Evolutionary conservation across 1,284 basidiomycete genomes (phyloP).

Genomic region (Grifola frondosa): DNA sequence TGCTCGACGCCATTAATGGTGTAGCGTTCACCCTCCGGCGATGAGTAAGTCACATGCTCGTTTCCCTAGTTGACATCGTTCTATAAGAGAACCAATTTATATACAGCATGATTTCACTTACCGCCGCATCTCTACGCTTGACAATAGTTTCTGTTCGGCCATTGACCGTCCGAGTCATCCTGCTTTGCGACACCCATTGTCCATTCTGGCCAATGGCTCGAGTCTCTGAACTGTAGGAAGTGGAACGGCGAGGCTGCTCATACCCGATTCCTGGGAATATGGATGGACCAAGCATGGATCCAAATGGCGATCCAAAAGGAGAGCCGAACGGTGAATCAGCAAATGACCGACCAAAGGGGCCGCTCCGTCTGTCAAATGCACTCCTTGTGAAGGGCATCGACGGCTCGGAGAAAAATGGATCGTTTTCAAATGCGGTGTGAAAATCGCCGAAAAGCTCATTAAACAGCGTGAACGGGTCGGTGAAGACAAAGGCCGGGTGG

Average conservation of each 20-base stretch:
- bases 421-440: slow-evolving; percentile 25
- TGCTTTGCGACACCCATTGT: slow-evolving; percentile 54
- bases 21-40: slow-evolving; percentile 62
- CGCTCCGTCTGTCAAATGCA: slow-evolving; percentile 10
- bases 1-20: slow-evolving; percentile 74
- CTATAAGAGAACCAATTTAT: slow-evolving; percentile 7
- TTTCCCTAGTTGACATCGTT: slow-evolving; percentile 52
- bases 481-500: slow-evolving; percentile 44
- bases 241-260: slow-evolving; percentile 7
- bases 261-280: too few species aligned
- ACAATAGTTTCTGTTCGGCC: slow-evolving; percentile 62
- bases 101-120: slow-evolving; percentile 28
- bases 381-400: slow-evolving; percentile 20
- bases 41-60: slow-evolving; percentile 63
- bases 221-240: slow-evolving; percentile 23
- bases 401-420: slow-evolving; percentile 32
- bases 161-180: slow-evolving; percentile 54
- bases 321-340: slow-evolving; percentile 8
- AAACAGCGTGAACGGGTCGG: slow-evolving; percentile 73
- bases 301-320: slow-evolving; percentile 14
- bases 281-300: background rate
- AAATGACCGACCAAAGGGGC: slow-evolving; percentile 23
- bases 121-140: slow-evolving; percentile 56
- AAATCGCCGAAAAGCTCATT: slow-evolving; percentile 61
- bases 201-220: slow-evolving; percentile 22